A percentile compares a stretch with the other conserved stretches of the same genome.
These are phyloP conservation scores for Thielaviopsis populi DNA, from an alignment of 2,329 filamentous ascomycete genomes.

Conservation along the genomic window DNA sequence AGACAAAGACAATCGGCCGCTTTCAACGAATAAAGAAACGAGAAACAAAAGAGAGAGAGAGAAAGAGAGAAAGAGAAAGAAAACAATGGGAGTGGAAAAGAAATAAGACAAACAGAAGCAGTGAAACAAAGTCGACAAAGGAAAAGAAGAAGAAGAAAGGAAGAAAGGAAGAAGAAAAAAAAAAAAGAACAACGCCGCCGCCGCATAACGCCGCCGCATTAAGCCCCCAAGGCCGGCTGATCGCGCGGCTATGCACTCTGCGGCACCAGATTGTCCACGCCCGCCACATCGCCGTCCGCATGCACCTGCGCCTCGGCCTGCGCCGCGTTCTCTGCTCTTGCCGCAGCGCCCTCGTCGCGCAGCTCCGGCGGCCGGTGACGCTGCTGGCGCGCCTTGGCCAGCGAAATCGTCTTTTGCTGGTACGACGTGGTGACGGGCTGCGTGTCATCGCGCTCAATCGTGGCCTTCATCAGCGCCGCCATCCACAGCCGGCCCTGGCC, in stretches of 20 bases:
- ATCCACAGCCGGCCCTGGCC: slow-evolving; percentile 89
- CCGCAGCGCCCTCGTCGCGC: slow-evolving; percentile 48
- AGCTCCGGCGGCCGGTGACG: slow-evolving; percentile 79
- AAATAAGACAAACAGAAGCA: background rate
- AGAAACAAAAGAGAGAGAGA: background rate
- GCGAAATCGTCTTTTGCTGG: slow-evolving; percentile 89
- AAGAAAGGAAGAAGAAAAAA: background rate
- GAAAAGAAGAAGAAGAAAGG: background rate
- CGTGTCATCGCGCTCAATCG: slow-evolving; percentile 79
- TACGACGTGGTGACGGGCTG: slow-evolving; percentile 78
- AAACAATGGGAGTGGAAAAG: background rate
- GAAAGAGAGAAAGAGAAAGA: background rate
- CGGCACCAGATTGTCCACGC: slow-evolving; percentile 25
- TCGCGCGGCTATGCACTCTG: slow-evolving; percentile 19
- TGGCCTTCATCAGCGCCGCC: slow-evolving; percentile 97
- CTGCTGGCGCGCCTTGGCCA: slow-evolving; percentile 76
- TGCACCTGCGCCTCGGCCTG: background rate
- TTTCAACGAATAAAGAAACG: background rate
- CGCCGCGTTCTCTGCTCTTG: slow-evolving; percentile 8
- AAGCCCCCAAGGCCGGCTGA: background rate
- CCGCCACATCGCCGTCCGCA: slow-evolving; percentile 24
- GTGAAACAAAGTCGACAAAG: background rate
- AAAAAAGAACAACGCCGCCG: background rate
- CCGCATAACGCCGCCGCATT: background rate
- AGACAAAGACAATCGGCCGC: background rate